Base-by-base conservation (phyloP, 257 asterid species). In the Scutellaria baicalensis region DNA sequence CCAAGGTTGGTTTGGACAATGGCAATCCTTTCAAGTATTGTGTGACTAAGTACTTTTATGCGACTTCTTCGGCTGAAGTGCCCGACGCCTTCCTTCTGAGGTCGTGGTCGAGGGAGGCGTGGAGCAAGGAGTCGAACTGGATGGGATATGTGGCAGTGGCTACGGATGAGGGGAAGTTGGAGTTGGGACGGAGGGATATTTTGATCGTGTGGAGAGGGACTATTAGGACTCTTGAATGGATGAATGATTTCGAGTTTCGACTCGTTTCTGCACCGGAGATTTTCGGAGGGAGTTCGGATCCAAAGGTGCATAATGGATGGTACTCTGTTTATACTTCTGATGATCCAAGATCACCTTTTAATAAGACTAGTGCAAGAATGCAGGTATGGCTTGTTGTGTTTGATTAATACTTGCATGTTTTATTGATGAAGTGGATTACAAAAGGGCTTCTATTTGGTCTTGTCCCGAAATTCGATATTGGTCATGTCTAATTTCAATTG, bases 101-200 rank as follows among this genome's bases (percentile, higher is more conserved):
- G 82, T 82, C 97, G 0, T 65, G 81, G 77, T 84, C 96, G 0
- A 74, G 93, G 13, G 95, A 88, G 72, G 88, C 91, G 0, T 88
- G 97, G 98, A 83, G 86, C 56, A 87, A 73, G 78, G 96, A 90
- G 31, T 90, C 97, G 0, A 93, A 93, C 54, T 93, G 96, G 95
- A 90, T 93, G 0, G 98, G 98, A 43, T 93, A 64, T 48, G 83
- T 88, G 33, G 97, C 91, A 1, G 98, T 90, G 83, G 92, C 97
- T 0, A 90, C 94, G 0, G 95, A 93, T 36, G 94, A 82, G 54
- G 97, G 94, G 63, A 84, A 82, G 36, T 4, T 7, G 1, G 84
- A 66, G 5, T 40, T 93, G 23, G 98, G 97, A 6, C 73, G 98
- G 16, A 84, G 98, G 72, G 98, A 93, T 21, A 84, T 93, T 50